These are phyloP conservation scores for Gomphus bonarii DNA, from an alignment of 1,284 basidiomycete genomes.

Conservation along the genomic window DNA sequence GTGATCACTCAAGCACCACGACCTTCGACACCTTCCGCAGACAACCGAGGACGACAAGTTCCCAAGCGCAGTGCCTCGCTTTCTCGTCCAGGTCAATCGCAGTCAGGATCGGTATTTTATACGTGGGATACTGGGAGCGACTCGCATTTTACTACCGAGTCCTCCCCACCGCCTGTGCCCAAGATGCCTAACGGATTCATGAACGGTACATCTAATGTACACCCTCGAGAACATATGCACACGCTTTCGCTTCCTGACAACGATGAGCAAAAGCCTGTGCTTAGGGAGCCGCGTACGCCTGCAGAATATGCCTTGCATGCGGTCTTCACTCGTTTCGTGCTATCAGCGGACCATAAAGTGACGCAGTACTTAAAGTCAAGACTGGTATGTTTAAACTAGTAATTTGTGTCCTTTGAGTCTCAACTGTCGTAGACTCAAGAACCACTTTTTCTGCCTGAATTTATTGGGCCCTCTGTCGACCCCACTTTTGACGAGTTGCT, in stretches of 20 bases:
- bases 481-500: constrained; percentile 73
- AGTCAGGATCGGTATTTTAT: constrained; percentile 61
- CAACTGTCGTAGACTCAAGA: constrained; percentile 48
- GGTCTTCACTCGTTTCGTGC: constrained; percentile 76
- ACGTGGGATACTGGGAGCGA: constrained; percentile 58
- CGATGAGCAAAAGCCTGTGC: constrained; percentile 49
- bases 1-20: constrained; percentile 32
- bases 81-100: constrained; percentile 56
- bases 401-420: neutral
- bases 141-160: constrained; percentile 21
- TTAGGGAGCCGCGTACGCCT: constrained; percentile 66
- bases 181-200: constrained; percentile 51
- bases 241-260: constrained; percentile 39
- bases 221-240: constrained; percentile 30
- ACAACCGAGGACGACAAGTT: constrained; percentile 26
- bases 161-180: constrained; percentile 67
- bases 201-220: constrained; percentile 19
- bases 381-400: constrained; percentile 37
- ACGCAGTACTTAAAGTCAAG: constrained; percentile 59
- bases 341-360: constrained; percentile 69
- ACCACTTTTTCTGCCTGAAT: constrained; percentile 43
- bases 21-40: constrained; percentile 33
- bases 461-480: constrained; percentile 66
- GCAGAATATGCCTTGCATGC: constrained; percentile 82
- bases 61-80: constrained; percentile 43